Percentiles rank a stretch among this genome's conserved stretches.
Conservation (phyloP, 1,284 basidiomycete genomes). For the Apiotrichum domesticum region DNA sequence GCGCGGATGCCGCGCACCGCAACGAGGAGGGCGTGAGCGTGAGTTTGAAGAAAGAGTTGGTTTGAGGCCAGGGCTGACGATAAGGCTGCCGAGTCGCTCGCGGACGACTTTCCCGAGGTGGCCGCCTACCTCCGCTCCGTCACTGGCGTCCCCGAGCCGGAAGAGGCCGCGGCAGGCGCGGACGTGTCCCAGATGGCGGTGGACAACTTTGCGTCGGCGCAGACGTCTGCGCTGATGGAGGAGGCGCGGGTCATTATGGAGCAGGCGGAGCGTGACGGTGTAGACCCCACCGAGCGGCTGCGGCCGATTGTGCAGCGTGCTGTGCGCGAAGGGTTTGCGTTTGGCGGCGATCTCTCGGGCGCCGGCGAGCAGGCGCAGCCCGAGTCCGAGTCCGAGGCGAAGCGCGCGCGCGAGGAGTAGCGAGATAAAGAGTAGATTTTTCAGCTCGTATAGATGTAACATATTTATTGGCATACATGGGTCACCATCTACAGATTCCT, state of each 20-base stretch:
- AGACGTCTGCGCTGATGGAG: slow-evolving; percentile 63
- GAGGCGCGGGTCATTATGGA: slow-evolving; percentile 56
- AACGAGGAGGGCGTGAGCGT: slow-evolving; percentile 75
- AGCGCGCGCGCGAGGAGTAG: slow-evolving; percentile 8
- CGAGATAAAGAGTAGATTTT: too few species aligned
- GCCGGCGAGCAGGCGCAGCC: slow-evolving; percentile 1
- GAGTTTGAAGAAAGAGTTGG: slow-evolving; percentile 31
- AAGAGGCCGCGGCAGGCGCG: slow-evolving; percentile 15
- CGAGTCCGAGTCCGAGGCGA: background rate
- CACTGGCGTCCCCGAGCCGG: slow-evolving; percentile 22
- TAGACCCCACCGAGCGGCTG: slow-evolving; percentile 40
- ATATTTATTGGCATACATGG: too few species aligned
- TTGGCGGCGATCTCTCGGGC: slow-evolving; percentile 16
- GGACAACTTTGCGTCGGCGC: slow-evolving; percentile 60
- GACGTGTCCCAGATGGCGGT: slow-evolving; percentile 61
- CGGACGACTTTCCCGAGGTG: slow-evolving; percentile 66
- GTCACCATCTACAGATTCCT: too few species aligned
- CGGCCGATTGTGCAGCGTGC: slow-evolving; percentile 39
- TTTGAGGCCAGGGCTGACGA: background rate
- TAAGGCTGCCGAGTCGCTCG: slow-evolving; percentile 67
- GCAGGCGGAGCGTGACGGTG: slow-evolving; percentile 36
- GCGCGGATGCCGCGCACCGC: slow-evolving; percentile 59
- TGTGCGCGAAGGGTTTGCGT: slow-evolving; percentile 33
- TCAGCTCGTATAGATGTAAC: too few species aligned
- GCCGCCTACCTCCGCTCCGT: slow-evolving; percentile 60